Base-by-base conservation (phyloP, 164 flowering plant species). In the Magnolia changhungtana region DNA sequence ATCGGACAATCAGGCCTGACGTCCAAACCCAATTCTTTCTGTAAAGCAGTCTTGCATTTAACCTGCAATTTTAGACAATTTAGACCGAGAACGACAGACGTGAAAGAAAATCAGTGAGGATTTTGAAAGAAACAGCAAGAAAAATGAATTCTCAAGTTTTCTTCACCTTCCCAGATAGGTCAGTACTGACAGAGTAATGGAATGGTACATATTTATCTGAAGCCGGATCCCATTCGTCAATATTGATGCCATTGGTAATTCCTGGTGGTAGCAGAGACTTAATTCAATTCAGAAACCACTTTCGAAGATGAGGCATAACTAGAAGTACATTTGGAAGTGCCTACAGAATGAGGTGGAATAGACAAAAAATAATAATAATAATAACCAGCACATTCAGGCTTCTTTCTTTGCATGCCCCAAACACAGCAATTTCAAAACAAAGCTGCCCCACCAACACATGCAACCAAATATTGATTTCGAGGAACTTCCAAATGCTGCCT, bases 131-230 rank as follows among this genome's bases (percentile, higher is more conserved):
- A 27, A 29, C 7, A 68, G 50, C 31, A 16, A 31, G 71, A 68
- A 21, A 65, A 6, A 24, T 68, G 19, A 31, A 37, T 27, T 13
- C 5, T 8, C 7, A 14, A 24, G 50, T 31, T 45, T 24, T 31
- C 31, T 16, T 29, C 69, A 95, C 98, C 99, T 96, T 96, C 74
- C 95, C 99, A 69, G 94, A 89, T 65, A 92, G 90, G 83, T 94
- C 95, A n/a, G n/a, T n/a, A 64, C 85, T n/a, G n/a, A n/a, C n/a
- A n/a, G n/a, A n/a, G n/a, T n/a, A n/a, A n/a, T n/a, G n/a, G n/a
- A n/a, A n/a, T n/a, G n/a, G n/a, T n/a, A n/a, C n/a, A n/a, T n/a
- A n/a, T n/a, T n/a, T n/a, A n/a, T n/a, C n/a, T n/a, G n/a, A n/a
- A n/a, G n/a, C n/a, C n/a, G n/a, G n/a, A n/a, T n/a, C n/a, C n/a